Evolutionary conservation across 257 asterid genomes (phyloP).

Genomic region (Solanum ossicruentum): DNA sequence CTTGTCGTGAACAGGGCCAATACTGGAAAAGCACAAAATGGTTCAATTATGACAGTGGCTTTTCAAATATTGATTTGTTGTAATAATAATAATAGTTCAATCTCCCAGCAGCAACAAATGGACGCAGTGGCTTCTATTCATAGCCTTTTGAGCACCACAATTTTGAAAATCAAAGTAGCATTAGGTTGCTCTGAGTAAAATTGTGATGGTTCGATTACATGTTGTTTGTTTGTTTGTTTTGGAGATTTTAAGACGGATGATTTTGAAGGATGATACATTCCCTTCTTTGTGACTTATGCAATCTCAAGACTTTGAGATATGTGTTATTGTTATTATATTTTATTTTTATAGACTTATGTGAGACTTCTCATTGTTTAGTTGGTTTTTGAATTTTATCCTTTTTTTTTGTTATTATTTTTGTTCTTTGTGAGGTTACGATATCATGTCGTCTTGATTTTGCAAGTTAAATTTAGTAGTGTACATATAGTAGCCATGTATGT

Average conservation of each 20-base stretch:
- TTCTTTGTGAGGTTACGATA: not conserved
- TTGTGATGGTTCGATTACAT: not conserved
- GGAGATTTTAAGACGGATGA: not conserved
- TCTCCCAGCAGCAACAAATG: constrained; percentile 25
- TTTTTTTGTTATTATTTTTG: not conserved
- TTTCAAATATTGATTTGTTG: constrained; percentile 27
- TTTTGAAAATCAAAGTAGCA: constrained; percentile 30
- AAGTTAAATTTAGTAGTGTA: not conserved
- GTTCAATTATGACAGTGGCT: constrained; percentile 49
- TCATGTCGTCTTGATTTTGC: not conserved
- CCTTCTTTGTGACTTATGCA: not conserved
- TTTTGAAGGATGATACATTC: not conserved
- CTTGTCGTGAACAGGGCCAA: not conserved
- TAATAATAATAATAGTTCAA: not conserved
- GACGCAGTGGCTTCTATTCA: constrained; percentile 36
- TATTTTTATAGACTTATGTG: not conserved
- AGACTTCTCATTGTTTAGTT: not conserved
- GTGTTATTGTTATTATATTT: not conserved
- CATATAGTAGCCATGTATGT: not conserved
- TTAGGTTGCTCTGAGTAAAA: constrained; percentile 11
- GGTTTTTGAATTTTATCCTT: not conserved
- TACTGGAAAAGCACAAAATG: not conserved
- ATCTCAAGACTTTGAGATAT: not conserved
- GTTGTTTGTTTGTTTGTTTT: not conserved
- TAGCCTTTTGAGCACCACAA: constrained; percentile 32